A percentile compares a stretch with the other conserved stretches of the same genome.
Conservation (phyloP, 2,329 filamentous ascomycete species). For the Chrysoporthe puriensis region DNA sequence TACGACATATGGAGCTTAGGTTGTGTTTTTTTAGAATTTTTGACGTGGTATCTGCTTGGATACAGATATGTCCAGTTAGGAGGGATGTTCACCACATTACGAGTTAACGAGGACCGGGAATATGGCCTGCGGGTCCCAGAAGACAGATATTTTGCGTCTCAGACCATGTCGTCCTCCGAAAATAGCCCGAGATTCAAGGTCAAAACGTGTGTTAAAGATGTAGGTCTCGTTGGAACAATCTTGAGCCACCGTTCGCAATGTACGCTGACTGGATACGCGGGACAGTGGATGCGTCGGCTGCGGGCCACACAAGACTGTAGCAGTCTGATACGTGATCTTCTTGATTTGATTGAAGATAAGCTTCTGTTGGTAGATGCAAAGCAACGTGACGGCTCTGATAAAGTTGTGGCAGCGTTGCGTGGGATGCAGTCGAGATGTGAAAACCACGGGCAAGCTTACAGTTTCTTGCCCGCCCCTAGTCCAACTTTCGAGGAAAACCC, state of each 20-base stretch:
- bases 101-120: not conserved
- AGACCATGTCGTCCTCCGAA: not conserved
- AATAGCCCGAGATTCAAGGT: not conserved
- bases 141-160: not conserved
- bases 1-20: not conserved
- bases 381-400: not conserved
- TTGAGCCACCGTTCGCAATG: not conserved
- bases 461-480: not conserved
- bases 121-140: not conserved
- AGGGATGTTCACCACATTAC: not conserved
- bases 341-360: not conserved
- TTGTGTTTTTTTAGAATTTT: not conserved
- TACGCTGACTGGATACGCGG: not conserved
- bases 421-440: not conserved
- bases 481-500: not conserved
- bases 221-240: not conserved
- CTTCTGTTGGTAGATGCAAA: not conserved
- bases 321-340: not conserved
- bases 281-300: not conserved
- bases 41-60: conserved; percentile 1
- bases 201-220: not conserved
- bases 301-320: not conserved
- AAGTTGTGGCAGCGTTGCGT: not conserved
- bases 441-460: not conserved
- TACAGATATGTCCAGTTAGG: not conserved